Evolutionary conservation across 1,284 basidiomycete genomes (phyloP).

Genomic region (Lentinula novae-zelandiae): DNA sequence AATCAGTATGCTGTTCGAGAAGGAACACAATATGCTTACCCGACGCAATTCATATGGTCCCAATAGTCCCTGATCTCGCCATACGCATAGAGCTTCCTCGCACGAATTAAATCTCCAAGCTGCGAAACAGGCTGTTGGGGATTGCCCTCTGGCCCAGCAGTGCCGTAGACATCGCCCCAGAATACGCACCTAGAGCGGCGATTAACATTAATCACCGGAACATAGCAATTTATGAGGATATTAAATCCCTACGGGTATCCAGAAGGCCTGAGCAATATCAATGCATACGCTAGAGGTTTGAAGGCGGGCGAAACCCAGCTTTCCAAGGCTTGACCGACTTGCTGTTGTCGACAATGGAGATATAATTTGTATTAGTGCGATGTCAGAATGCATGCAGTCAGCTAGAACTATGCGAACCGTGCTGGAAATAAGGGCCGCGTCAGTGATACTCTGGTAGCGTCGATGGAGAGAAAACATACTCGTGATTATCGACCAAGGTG

Average conservation of each 20-base stretch:
- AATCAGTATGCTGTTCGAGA: not conserved
- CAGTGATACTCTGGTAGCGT: not conserved
- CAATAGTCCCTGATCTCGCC: slow-evolving; percentile 44
- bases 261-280: slow-evolving; percentile 49
- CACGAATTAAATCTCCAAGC: slow-evolving; percentile 44
- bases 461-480: slow-evolving; percentile 15
- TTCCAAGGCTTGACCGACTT: slow-evolving; percentile 47
- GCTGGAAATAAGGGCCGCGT: not conserved
- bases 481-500: slow-evolving; percentile 22
- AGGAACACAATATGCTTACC: slow-evolving; percentile 5
- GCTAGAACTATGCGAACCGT: not conserved
- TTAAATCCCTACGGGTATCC: slow-evolving; percentile 43
- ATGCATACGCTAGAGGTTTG: slow-evolving; percentile 54
- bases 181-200: slow-evolving; percentile 39
- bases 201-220: not conserved
- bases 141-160: slow-evolving; percentile 32
- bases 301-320: slow-evolving; percentile 48
- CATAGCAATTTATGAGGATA: not conserved
- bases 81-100: slow-evolving; percentile 47
- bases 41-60: slow-evolving; percentile 40
- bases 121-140: slow-evolving; percentile 38
- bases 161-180: slow-evolving; percentile 52
- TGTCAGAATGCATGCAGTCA: not conserved
- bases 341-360: slow-evolving; percentile 16
- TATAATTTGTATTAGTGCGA: not conserved